Percentiles rank a stretch among this genome's conserved stretches.
phyloP scores from a whole-genome alignment of 169 alveolate species.

The Cryptosporidium canis region DNA sequence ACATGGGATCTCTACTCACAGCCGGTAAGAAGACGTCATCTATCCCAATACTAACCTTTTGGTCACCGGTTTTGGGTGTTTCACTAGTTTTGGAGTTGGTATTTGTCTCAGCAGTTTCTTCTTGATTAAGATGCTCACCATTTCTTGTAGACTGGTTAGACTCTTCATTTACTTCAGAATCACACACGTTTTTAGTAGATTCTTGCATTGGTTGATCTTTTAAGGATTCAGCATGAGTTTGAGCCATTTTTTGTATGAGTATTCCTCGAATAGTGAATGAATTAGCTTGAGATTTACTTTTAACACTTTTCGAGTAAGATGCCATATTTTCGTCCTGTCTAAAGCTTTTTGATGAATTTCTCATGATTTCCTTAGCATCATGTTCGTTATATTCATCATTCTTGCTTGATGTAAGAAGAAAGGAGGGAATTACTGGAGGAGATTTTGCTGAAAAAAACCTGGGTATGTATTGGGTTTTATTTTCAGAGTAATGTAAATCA shows the following conservation, averaged over 20 bases:
- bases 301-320: not conserved
- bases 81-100: not conserved
- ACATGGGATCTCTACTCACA: conserved; percentile 48
- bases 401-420: not conserved
- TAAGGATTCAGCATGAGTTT: not conserved
- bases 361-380: not conserved
- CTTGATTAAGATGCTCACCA: not conserved
- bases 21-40: conserved; percentile 42
- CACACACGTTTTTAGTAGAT: not conserved
- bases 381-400: not conserved
- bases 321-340: not conserved
- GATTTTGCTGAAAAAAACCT: conserved; percentile 17
- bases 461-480: conserved; percentile 17
- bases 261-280: conserved; percentile 32
- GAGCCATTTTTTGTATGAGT: conserved; percentile 51
- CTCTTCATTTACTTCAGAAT: not conserved
- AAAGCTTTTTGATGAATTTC: not conserved
- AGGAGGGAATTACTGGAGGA: conserved; percentile 50
- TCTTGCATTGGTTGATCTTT: not conserved
- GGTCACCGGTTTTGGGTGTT: not conserved
- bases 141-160: not conserved
- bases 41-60: not conserved
- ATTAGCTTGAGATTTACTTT: not conserved
- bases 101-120: not conserved
- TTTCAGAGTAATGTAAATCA: not conserved